Percentiles rank a stretch among this genome's conserved stretches.
Evolutionary conservation across 495 filamentous ascomycete genomes (phyloP).

Genomic region (Tuber aestivum): DNA sequence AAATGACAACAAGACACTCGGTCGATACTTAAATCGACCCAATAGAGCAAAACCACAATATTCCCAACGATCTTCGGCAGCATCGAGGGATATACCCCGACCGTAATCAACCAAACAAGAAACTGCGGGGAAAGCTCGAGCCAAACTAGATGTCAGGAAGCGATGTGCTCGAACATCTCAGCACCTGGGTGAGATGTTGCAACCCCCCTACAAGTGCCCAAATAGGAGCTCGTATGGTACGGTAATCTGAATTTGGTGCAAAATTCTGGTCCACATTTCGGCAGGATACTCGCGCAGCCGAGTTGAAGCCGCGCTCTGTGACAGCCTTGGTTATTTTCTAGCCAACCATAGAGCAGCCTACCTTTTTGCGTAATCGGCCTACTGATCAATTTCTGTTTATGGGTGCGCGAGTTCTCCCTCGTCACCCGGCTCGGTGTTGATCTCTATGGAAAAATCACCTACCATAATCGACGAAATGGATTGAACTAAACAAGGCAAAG

Average conservation of each 20-base stretch:
- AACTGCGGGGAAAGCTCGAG: background rate
- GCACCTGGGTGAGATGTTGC: background rate
- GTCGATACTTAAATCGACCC: background rate
- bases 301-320: too few relatives aligned
- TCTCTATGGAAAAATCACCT: background rate
- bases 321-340: too few relatives aligned
- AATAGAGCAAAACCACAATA: background rate
- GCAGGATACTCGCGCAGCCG: too few relatives aligned
- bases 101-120: background rate
- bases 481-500: background rate
- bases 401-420: background rate
- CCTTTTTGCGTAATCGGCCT: too few relatives aligned
- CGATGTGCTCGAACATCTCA: background rate
- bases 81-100: background rate
- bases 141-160: background rate
- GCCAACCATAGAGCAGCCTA: too few relatives aligned
- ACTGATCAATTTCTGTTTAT: too few relatives aligned
- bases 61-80: background rate
- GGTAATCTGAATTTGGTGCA: too few relatives aligned
- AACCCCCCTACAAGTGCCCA: background rate
- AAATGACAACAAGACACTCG: background rate
- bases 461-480: background rate
- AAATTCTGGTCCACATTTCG: too few relatives aligned
- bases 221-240: too few relatives aligned
- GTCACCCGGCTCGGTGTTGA: background rate